A percentile compares a stretch with the other conserved stretches of the same genome.
Evolutionary conservation across 129 eudicot genomes (phyloP).

Genomic region (Tagetes erecta): DNA sequence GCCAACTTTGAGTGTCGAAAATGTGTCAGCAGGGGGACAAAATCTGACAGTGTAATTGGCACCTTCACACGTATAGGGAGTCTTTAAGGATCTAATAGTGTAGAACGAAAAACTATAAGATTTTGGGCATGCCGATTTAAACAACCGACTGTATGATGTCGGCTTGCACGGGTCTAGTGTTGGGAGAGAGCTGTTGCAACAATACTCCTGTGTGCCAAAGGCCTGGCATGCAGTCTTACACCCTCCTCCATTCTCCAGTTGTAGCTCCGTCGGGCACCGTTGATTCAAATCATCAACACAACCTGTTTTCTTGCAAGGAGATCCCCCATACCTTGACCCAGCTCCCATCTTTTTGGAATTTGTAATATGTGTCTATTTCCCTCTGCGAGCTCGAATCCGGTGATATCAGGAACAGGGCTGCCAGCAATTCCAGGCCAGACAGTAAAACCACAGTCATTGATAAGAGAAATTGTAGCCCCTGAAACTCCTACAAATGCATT

Average conservation of each 20-base stretch:
- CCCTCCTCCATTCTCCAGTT: constrained; percentile 31
- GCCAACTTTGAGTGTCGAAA: constrained; percentile 23
- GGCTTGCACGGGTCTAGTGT: constrained; percentile 18
- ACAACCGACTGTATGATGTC: constrained; percentile 32
- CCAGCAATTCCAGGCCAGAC: constrained; percentile 56
- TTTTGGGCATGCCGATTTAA: constrained; percentile 43
- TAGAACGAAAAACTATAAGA: constrained; percentile 14
- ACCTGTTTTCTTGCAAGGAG: constrained; percentile 30
- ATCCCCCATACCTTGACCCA: constrained; percentile 9
- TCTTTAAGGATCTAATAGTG: not conserved
- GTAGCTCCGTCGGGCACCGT: constrained; percentile 37
- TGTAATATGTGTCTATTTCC: constrained; percentile 37
- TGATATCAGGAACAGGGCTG: constrained; percentile 33
- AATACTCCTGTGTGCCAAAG: constrained; percentile 34
- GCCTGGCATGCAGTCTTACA: constrained; percentile 45
- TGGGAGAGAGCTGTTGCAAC: constrained; percentile 25
- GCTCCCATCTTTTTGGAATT: constrained; percentile 42
- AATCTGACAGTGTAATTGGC: constrained; percentile 42
- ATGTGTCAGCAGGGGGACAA: constrained; percentile 32
- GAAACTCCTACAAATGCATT: constrained; percentile 31
- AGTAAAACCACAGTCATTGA: constrained; percentile 48
- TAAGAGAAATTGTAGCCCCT: constrained; percentile 48
- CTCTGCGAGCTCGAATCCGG: constrained; percentile 57
- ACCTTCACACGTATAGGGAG: constrained; percentile 19
- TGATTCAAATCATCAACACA: constrained; percentile 33